These are phyloP conservation scores for Nigrograna mackinnonii DNA, from an alignment of 2,329 filamentous ascomycete species.

Conservation along the genomic window DNA sequence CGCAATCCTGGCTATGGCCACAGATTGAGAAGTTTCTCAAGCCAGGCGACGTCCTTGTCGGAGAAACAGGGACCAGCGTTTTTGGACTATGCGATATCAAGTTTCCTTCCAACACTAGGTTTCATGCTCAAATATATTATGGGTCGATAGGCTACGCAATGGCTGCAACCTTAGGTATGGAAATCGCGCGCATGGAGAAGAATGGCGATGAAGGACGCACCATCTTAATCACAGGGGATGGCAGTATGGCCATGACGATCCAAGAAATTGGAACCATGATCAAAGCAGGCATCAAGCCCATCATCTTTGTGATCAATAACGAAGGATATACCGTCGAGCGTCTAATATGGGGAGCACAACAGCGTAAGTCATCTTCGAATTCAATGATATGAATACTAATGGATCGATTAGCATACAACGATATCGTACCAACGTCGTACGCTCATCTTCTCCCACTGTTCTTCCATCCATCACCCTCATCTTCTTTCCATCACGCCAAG, in stretches of 20 bases:
- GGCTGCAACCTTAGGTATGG: conserved; percentile 46
- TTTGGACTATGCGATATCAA: conserved; percentile 42
- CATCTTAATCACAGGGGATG: conserved; percentile 65
- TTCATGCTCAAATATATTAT: conserved; percentile 48
- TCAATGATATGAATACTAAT: too few species aligned
- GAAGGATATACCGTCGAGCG: conserved; percentile 53
- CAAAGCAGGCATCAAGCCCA: conserved; percentile 33
- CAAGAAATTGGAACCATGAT: conserved; percentile 70
- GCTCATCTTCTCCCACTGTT: conserved; percentile 45
- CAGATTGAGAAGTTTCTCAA: conserved; percentile 41
- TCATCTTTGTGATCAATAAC: conserved; percentile 52
- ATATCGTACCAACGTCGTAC: conserved; percentile 45
- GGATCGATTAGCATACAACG: conserved; percentile 38
- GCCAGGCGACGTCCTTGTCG: conserved; percentile 42
- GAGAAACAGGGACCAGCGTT: conserved; percentile 46
- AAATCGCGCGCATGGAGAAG: conserved; percentile 55
- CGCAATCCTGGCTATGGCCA: conserved; percentile 49
- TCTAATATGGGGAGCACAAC: conserved; percentile 48
- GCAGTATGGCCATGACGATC: conserved; percentile 67
- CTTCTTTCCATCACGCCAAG: conserved; percentile 39
- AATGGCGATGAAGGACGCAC: conserved; percentile 43
- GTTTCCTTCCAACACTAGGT: conserved; percentile 30
- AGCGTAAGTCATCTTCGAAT: conserved; percentile 22
- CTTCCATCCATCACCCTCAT: conserved; percentile 30
- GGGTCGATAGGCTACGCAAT: conserved; percentile 48